A percentile compares a stretch with the other conserved stretches of the same genome.
phyloP scores from a whole-genome alignment of 2,329 filamentous ascomycete genomes.

The Epichloe sp. region DNA sequence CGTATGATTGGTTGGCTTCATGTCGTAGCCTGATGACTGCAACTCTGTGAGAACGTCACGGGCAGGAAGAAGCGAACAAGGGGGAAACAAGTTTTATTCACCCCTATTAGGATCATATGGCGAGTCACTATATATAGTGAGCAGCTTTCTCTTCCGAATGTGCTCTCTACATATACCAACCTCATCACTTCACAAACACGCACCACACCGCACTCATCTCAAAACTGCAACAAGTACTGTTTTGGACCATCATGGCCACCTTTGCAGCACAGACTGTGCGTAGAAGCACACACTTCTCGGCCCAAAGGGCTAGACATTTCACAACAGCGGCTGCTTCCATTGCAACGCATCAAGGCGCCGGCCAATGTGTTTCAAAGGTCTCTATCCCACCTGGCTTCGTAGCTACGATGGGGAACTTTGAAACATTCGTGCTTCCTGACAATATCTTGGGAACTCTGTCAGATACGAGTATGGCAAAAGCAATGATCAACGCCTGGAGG shows the following conservation, averaged over 20 bases:
- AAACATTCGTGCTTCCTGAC: constrained; percentile 29
- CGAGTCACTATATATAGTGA: constrained; percentile 1
- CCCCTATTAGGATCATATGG: background rate
- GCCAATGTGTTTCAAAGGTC: background rate
- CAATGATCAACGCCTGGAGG: constrained; percentile 29
- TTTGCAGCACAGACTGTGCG: background rate
- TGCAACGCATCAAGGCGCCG: background rate
- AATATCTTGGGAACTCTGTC: constrained; percentile 19
- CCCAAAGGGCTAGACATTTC: background rate
- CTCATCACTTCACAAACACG: background rate
- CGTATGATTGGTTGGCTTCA: background rate
- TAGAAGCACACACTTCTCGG: background rate
- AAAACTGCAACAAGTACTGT: background rate
- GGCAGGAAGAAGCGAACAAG: background rate
- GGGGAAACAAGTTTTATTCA: background rate
- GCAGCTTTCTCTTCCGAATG: background rate
- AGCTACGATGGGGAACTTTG: constrained; percentile 16
- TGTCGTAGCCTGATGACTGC: background rate
- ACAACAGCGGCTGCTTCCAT: background rate
- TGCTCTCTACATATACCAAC: background rate
- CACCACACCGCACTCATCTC: background rate
- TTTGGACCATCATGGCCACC: constrained; percentile 1
- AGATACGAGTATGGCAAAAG: constrained; percentile 24
- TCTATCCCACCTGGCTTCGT: constrained; percentile 16
- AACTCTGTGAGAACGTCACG: background rate